Base-by-base conservation (phyloP, 2,329 filamentous ascomycete genomes). In the Trichoderma semiorbis region DNA sequence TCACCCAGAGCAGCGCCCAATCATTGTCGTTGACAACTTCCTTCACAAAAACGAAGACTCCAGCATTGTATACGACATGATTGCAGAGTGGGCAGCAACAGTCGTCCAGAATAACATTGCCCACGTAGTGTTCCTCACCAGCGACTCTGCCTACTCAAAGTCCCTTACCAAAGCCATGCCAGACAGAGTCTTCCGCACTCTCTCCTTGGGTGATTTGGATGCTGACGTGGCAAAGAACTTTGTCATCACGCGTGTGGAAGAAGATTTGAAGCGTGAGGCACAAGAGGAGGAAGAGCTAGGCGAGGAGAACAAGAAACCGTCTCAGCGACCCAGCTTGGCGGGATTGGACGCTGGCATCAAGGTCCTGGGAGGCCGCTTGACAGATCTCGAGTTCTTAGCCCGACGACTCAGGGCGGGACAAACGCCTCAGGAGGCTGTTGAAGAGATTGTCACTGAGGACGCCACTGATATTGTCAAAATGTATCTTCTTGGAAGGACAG, bases 101-200 rank as follows among this genome's bases (percentile, higher is more conserved):
- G 84, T 98, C 32, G 95, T 96, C 0, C 93, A 93, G 60, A 91
- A 92, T 67, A 97, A 98, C 75, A 87, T 97, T 57, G 95, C 95
- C 0, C 96, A 98, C 80, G 94, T 98, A 71, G 91, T 99, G 71
- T 97, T 98, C 85, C 85, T 99, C 47, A 98, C 95, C 0, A 94
- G 92, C 71, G 95, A 98, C 74, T 89, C 94, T 1, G 93, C 94
- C 0, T 97, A 94, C 81, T 92, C 92, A 64, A 98, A 98, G 80
- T 91, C 93, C 0, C 85, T 98, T 2, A 91, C 92, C 72, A 96
- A 94, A 79, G 93, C 94, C 0, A 86, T 99, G 24, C 96, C 96
- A 0, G 95, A 98, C 78, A 90, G 96, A 30, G 92, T 98, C 14
- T 97, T 98, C 85, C 90, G 93, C 69, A 92, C 94, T 65, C 91